A percentile compares a stretch with the other conserved stretches of the same genome.
Evolutionary conservation across 148 eudicot species (phyloP).

Genomic region (Pharnaceum exiguum): DNA sequence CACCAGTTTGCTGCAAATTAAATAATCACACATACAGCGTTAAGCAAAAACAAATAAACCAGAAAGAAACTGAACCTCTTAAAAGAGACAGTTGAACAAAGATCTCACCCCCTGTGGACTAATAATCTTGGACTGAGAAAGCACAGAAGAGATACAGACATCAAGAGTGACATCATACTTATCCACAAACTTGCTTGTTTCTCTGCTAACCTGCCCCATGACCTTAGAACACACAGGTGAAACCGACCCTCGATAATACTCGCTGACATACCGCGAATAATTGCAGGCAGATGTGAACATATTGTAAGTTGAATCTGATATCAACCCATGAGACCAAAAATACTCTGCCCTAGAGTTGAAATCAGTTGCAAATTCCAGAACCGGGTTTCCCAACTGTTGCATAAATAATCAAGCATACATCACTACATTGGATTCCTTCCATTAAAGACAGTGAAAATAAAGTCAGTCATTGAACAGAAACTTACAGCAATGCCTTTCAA

Average conservation of each 20-base stretch:
- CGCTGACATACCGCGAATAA: constrained; percentile 81
- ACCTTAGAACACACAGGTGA: constrained; percentile 74
- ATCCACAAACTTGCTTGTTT: constrained; percentile 91
- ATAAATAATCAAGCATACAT: background rate
- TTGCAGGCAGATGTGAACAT: constrained; percentile 78
- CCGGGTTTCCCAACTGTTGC: constrained; percentile 86
- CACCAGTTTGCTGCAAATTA: constrained; percentile 48
- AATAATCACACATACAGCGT: background rate
- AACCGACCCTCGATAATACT: constrained; percentile 69
- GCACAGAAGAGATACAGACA: constrained; percentile 77
- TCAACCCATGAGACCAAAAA: constrained; percentile 96
- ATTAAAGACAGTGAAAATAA: too few relatives aligned
- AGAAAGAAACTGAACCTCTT: background rate
- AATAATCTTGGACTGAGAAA: constrained; percentile 81
- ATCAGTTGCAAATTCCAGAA: constrained; percentile 79
- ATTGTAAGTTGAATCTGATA: constrained; percentile 87
- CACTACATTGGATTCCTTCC: background rate
- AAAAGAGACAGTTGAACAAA: background rate
- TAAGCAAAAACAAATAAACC: background rate
- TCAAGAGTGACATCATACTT: constrained; percentile 95
- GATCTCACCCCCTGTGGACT: constrained; percentile 54
- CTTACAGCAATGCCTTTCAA: constrained; percentile 93
- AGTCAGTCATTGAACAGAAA: background rate
- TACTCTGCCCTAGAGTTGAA: constrained; percentile 96
- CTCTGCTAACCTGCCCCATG: constrained; percentile 65